A percentile compares a stretch with the other conserved stretches of the same genome.
phyloP scores from a whole-genome alignment of 139 green algal genomes.

The Haematococcus sp. region DNA sequence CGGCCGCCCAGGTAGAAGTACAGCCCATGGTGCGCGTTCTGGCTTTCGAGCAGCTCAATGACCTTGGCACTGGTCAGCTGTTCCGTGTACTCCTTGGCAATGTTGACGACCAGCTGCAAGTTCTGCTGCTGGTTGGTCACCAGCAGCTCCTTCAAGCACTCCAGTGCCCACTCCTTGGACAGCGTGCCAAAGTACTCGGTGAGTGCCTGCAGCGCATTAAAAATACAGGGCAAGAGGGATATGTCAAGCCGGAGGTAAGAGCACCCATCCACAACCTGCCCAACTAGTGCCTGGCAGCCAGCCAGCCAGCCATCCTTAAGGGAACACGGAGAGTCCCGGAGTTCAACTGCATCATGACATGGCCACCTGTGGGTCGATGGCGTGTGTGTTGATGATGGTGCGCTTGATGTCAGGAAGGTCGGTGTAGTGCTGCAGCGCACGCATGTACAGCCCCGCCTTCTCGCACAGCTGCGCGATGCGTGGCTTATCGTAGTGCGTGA shows the following conservation, averaged over 20 bases:
- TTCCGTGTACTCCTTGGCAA: conserved; percentile 98
- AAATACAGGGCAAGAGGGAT: background rate
- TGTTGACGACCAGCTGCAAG: conserved; percentile 68
- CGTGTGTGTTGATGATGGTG: conserved; percentile 95
- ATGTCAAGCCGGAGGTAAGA: background rate
- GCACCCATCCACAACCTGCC: background rate
- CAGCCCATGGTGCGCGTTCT: conserved; percentile 90
- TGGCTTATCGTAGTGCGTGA: conserved; percentile 97
- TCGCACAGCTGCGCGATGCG: conserved; percentile 97
- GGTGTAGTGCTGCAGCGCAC: conserved; percentile 98
- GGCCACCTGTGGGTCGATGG: conserved; percentile 82
- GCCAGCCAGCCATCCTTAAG: too few relatives aligned
- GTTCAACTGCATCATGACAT: too few relatives aligned
- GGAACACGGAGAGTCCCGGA: too few relatives aligned
- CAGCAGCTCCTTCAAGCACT: conserved; percentile 95
- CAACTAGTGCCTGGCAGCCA: background rate
- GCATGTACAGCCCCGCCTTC: conserved; percentile 98
- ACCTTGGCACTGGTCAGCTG: conserved; percentile 78
- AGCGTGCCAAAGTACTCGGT: conserved; percentile 97
- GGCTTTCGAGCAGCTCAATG: conserved; percentile 90
- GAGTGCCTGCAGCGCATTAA: conserved; percentile 50
- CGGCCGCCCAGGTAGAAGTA: conserved; percentile 96
- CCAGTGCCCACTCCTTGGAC: conserved; percentile 91
- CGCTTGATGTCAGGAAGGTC: conserved; percentile 95
- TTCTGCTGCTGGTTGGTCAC: conserved; percentile 77